These are phyloP conservation scores for Stellera chamaejasme DNA, from an alignment of 345 rosid species.

Conservation along the genomic window DNA sequence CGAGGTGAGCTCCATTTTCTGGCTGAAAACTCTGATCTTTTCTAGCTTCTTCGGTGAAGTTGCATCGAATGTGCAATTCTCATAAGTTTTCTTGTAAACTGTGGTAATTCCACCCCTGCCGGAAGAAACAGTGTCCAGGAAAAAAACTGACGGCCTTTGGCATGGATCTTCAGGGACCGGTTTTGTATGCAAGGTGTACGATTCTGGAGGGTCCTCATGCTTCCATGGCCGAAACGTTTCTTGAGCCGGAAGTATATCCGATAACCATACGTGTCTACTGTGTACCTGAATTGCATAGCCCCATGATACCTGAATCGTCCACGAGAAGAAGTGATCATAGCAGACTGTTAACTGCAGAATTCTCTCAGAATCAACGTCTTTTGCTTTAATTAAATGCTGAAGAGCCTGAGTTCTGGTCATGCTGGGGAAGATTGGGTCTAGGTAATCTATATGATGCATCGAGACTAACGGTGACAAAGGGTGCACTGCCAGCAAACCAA, in stretches of 20 bases:
- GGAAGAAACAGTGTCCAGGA: conserved; percentile 32
- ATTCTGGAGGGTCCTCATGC: conserved; percentile 21
- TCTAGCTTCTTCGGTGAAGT: conserved; percentile 51
- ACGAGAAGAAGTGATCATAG: conserved; percentile 62
- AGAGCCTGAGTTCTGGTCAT: conserved; percentile 39
- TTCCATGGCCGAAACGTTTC: conserved; percentile 67
- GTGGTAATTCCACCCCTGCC: conserved; percentile 22
- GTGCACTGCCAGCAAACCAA: conserved; percentile 67
- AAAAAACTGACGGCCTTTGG: conserved; percentile 58
- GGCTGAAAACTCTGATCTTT: conserved; percentile 58
- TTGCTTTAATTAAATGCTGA: conserved; percentile 48
- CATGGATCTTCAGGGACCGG: conserved; percentile 49
- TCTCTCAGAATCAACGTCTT: conserved; percentile 49
- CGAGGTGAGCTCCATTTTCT: conserved; percentile 39
- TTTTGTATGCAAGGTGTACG: conserved; percentile 56
- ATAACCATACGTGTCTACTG: conserved; percentile 24
- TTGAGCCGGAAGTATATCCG: conserved; percentile 44
- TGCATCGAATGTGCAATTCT: conserved; percentile 34
- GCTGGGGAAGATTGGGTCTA: conserved; percentile 72
- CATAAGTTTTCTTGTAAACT: conserved; percentile 41
- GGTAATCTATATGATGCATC: conserved; percentile 55
- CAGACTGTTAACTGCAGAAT: conserved; percentile 71
- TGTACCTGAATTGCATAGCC: conserved; percentile 76
- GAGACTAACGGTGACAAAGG: conserved; percentile 70
- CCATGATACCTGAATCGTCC: conserved; percentile 87